Conservation (phyloP, 306 rosid species). For the Malus fusca region DNA sequence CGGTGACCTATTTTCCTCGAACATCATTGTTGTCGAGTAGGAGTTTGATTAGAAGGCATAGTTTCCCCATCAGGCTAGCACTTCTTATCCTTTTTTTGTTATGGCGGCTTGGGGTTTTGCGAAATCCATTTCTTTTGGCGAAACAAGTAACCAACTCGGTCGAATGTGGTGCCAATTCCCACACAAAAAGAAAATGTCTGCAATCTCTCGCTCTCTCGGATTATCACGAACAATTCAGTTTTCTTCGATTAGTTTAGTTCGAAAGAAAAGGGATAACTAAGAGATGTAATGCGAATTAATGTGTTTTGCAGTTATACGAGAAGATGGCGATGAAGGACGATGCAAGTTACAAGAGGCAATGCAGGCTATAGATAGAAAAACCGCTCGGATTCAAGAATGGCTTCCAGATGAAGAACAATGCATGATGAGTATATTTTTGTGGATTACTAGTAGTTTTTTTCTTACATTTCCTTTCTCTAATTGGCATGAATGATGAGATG, state of each 20-base stretch:
- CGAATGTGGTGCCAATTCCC: conserved; percentile 18
- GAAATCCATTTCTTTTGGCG: conserved; percentile 12
- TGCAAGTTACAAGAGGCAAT: conserved; percentile 24
- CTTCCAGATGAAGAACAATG: not conserved
- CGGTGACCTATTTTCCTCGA: conserved; percentile 6
- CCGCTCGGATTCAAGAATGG: not conserved
- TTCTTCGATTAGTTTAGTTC: not conserved
- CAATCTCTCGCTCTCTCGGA: not conserved
- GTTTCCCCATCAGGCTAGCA: conserved; percentile 15
- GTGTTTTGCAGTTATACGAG: conserved; percentile 11
- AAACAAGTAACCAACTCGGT: conserved; percentile 7
- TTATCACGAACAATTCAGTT: not conserved
- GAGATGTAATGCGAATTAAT: not conserved
- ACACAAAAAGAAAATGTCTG: conserved; percentile 10
- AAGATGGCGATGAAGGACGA: conserved; percentile 25
- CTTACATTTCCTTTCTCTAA: not conserved
- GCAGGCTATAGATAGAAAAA: conserved; percentile 8
- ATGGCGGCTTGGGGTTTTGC: conserved; percentile 15
- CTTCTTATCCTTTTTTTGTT: conserved; percentile 25
- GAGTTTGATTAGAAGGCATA: conserved; percentile 9
- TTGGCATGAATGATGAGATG: not conserved
- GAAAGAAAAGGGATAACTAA: no score
- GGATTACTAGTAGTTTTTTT: not conserved
- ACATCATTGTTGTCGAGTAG: not conserved
- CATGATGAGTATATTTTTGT: no score